Evolutionary conservation across 2,329 filamentous ascomycete genomes (phyloP).

Genomic region (Botrytis elliptica): DNA sequence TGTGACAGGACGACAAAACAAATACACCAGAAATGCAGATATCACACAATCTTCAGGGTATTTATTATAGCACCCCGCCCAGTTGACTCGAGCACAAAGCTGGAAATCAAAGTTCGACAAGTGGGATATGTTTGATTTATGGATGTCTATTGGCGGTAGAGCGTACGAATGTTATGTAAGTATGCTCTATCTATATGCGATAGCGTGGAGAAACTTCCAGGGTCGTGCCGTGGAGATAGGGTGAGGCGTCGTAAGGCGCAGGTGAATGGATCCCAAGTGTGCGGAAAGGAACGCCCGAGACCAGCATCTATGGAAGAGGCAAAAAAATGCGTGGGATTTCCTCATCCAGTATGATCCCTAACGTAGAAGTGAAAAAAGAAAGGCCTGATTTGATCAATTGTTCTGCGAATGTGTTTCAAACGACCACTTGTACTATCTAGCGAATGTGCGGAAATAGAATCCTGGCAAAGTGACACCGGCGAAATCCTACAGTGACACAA

Average conservation of each 20-base stretch:
- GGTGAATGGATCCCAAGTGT: constrained; percentile 3
- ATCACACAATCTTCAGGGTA: constrained; percentile 10
- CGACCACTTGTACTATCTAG: not conserved
- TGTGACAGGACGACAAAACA: not conserved
- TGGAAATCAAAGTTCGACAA: not conserved
- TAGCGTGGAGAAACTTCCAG: constrained; percentile 10
- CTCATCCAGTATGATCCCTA: not conserved
- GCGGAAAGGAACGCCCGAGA: constrained; percentile 14
- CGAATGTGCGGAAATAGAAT: constrained; percentile 1
- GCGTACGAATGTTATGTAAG: constrained; percentile 12
- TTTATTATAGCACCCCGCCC: not conserved
- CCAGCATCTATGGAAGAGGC: constrained; percentile 2
- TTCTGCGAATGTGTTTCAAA: not conserved
- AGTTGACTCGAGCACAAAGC: constrained; percentile 8
- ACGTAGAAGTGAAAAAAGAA: constrained; percentile 4
- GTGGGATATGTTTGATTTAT: constrained; percentile 19
- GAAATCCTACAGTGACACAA: not conserved
- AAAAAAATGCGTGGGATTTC: constrained; percentile 1
- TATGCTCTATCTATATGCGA: not conserved
- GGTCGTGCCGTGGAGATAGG: not conserved
- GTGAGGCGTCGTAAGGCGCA: constrained; percentile 18
- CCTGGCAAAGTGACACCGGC: not conserved
- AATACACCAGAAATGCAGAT: constrained; percentile 4
- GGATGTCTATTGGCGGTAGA: constrained; percentile 11
- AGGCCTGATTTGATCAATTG: not conserved